Conservation (phyloP, 768 basidiomycete genomes). For the Rhizopogon vulgaris region DNA sequence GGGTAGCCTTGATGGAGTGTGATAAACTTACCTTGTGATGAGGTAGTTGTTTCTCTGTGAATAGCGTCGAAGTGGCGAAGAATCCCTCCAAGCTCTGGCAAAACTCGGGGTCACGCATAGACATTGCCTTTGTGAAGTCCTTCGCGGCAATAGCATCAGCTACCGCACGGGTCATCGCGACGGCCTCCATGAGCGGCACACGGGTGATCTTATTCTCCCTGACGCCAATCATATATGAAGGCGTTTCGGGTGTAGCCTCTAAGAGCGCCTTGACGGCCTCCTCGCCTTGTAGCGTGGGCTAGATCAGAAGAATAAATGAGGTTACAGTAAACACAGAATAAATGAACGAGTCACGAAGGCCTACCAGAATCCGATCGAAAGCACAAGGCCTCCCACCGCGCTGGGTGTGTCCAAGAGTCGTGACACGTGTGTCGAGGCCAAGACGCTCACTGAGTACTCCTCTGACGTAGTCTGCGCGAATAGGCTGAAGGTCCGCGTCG, state of each 20-base stretch:
- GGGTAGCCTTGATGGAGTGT: neutral
- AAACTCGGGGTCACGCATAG: conserved; percentile 89
- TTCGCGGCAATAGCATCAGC: conserved; percentile 73
- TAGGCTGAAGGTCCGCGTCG: conserved; percentile 84
- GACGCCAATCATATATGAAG: conserved; percentile 96
- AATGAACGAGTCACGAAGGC: conserved; percentile 11
- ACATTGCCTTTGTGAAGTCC: conserved; percentile 85
- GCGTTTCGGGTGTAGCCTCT: conserved; percentile 79
- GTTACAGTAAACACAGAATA: conserved; percentile 1
- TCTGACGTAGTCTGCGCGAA: conserved; percentile 87
- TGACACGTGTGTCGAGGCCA: conserved; percentile 92
- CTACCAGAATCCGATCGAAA: conserved; percentile 83
- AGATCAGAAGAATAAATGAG: neutral
- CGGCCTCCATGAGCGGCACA: conserved; percentile 89
- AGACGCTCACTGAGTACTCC: conserved; percentile 80
- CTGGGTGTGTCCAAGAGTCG: conserved; percentile 95
- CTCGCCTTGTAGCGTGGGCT: conserved; percentile 96
- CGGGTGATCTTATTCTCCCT: conserved; percentile 93
- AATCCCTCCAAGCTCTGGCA: conserved; percentile 84
- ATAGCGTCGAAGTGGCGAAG: conserved; percentile 59
- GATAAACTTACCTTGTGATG: conserved; percentile 33
- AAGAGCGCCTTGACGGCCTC: conserved; percentile 89
- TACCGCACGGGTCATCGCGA: conserved; percentile 84
- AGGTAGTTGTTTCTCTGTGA: conserved; percentile 48
- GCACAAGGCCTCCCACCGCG: conserved; percentile 93